These are phyloP conservation scores for Obba rivulosa DNA, from an alignment of 768 basidiomycete genomes.

Conservation along the genomic window DNA sequence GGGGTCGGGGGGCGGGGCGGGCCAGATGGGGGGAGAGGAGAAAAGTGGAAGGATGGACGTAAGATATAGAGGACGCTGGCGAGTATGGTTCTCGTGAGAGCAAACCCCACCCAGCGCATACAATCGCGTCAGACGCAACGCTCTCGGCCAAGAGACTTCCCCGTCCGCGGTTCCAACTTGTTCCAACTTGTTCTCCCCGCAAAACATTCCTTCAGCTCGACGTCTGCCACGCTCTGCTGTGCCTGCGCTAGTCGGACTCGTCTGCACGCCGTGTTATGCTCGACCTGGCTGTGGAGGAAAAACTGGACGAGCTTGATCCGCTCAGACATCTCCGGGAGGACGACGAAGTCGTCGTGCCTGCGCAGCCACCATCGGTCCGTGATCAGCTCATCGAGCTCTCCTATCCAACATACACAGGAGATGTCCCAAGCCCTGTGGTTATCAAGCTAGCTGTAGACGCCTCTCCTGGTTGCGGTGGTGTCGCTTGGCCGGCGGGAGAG, in stretches of 20 bases:
- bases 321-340: constrained; percentile 54
- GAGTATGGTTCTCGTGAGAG: constrained; percentile 11
- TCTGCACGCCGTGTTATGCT: constrained; percentile 6
- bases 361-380: constrained; percentile 46
- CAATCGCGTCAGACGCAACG: background rate
- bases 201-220: too few relatives aligned
- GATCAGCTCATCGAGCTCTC: constrained; percentile 44
- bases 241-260: too few relatives aligned
- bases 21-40: constrained; percentile 6
- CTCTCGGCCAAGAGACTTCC: background rate
- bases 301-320: constrained; percentile 51
- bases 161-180: background rate
- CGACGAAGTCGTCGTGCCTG: constrained; percentile 40
- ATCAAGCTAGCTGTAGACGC: constrained; percentile 67
- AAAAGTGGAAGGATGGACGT: constrained; percentile 3
- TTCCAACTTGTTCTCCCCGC: too few relatives aligned
- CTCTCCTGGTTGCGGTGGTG: constrained; percentile 84
- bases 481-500: constrained; percentile 91
- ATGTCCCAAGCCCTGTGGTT: constrained; percentile 25
- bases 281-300: constrained; percentile 46
- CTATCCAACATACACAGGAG: constrained; percentile 18
- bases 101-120: background rate
- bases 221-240: too few relatives aligned
- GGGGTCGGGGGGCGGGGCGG: constrained; percentile 8
- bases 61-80: background rate